Evolutionary conservation across 306 rosid species (phyloP), one percentile per base, ranked within the genome.

Genomic region (Sophora flavescens): DNA sequence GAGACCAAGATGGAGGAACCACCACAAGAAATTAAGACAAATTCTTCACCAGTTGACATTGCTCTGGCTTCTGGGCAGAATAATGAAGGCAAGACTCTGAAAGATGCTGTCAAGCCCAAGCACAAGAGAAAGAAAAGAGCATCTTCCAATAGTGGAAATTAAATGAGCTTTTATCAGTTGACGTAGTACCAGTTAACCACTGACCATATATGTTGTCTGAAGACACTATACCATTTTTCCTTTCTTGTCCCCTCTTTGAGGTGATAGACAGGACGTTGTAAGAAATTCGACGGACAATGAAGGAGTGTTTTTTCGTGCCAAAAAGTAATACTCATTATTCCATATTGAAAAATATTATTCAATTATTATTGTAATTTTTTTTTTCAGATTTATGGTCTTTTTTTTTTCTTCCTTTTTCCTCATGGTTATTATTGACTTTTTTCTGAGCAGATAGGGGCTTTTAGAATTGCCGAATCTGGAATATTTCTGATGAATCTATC

Each of bases 61-160:
- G 54, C 70, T 53, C 80, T 64, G 68, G 70, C 77, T 66, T 48
- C 72, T 35, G 77, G 41, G 50, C 82, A 39, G 79, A 79, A 50
- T 16, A 84, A 72, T 57, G 89, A 82, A 80, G 91, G 74, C 67
- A 91, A 84, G 77, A 89, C 93, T 54, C 75, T 93, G 68, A 84
- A 82, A 79, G 98, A 91, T 81, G 98, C 97, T 2, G 98, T 93
- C 78, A 93, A 91, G 79, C 87, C 88, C 56, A 91, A 91, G 78
- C 80, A 87, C 84, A 89, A 44, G 80, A 89, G 95, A 62, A 88
- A 82, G 84, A 91, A 88, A 77, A 88, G 63, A 53, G 44, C 71
- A 54, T n/a, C 85, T 76, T 67, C 88, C 56, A 58, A 51, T n/a
- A 70, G 63, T 50, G 79, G 68, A 72, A 89, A 87, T 74, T 90